These are phyloP conservation scores for Acanthamoeba castellanii DNA, from an alignment of 208 protist genomes.

Conservation along the genomic window DNA sequence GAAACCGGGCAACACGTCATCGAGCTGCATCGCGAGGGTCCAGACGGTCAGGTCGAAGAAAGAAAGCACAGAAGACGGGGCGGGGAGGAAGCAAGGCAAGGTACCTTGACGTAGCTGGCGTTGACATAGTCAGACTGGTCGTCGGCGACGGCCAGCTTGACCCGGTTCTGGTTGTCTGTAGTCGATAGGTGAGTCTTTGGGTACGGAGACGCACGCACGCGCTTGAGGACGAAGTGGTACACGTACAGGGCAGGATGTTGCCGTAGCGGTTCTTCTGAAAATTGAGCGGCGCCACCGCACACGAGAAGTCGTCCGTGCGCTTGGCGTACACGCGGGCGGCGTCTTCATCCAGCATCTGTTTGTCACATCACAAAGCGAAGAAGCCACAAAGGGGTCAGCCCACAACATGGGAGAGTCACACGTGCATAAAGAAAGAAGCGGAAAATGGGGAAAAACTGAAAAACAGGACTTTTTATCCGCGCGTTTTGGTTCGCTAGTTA, in stretches of 20 bases:
- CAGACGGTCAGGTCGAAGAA: not conserved
- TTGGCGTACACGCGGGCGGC: conserved; percentile 15
- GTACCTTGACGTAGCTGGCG: conserved; percentile 46
- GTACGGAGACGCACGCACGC: not conserved
- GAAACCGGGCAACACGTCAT: not conserved
- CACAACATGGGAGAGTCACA: not conserved
- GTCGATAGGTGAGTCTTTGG: not conserved
- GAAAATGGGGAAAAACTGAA: too few species aligned
- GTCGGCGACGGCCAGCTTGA: not conserved
- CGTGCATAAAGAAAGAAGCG: too few species aligned
- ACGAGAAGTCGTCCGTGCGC: conserved; percentile 24
- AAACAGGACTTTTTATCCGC: too few species aligned
- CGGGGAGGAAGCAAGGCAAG: not conserved
- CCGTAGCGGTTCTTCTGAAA: conserved; percentile 70
- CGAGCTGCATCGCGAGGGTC: not conserved
- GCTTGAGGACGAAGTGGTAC: not conserved
- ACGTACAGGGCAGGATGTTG: conserved; percentile 56
- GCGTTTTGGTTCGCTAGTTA: too few species aligned
- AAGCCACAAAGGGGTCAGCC: not conserved
- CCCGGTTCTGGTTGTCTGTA: conserved; percentile 29
- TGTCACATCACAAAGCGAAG: not conserved
- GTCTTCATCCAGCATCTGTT: conserved; percentile 37
- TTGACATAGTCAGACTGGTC: conserved; percentile 55
- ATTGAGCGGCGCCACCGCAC: conserved; percentile 45
- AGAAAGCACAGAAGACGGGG: too few species aligned